Evolutionary conservation across 768 basidiomycete species (phyloP).

Genomic region (Lactarius hatsudake): DNA sequence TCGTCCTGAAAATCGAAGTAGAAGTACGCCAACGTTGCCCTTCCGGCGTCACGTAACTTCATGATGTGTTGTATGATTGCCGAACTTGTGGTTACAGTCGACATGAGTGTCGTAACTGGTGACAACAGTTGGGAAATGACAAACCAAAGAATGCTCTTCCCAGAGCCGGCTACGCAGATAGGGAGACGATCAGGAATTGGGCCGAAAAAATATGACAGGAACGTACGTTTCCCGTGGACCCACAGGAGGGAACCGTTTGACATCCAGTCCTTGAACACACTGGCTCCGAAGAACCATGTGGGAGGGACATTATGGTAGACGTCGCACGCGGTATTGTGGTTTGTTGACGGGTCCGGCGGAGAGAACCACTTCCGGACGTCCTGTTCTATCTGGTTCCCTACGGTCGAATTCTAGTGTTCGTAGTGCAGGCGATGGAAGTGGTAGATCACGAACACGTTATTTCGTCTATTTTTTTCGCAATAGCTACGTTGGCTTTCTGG

Average conservation of each 20-base stretch:
- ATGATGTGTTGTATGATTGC: neutral
- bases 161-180: neutral
- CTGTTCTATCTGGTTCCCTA: neutral
- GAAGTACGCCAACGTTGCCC: neutral
- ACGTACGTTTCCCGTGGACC: neutral
- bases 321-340: neutral
- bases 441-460: neutral
- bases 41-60: neutral
- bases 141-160: neutral
- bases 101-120: neutral
- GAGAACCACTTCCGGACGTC: neutral
- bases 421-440: neutral
- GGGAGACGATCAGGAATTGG: neutral
- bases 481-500: neutral
- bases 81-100: neutral
- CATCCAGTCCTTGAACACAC: neutral
- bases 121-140: neutral
- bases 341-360: neutral
- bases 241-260: neutral
- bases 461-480: neutral
- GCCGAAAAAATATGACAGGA: neutral
- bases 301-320: neutral
- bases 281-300: neutral
- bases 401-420: neutral
- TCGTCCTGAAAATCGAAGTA: constrained; percentile 1